Evolutionary conservation across 106 monocot genomes (phyloP).

Genomic region (Platanthera guangdongensis): DNA sequence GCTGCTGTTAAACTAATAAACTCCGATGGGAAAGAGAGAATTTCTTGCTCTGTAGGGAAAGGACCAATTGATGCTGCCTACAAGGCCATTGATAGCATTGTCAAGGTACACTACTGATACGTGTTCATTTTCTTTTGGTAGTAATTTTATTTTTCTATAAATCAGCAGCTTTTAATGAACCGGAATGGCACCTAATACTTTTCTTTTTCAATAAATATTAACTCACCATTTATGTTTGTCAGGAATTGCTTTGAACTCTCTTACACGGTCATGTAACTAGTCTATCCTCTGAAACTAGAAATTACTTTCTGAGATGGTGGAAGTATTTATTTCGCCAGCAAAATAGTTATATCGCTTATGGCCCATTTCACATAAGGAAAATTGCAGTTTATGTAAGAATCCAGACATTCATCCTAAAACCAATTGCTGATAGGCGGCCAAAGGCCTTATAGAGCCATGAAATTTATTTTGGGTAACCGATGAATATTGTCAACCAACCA

Average conservation of each 20-base stretch:
- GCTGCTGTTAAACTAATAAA: conserved; percentile 68
- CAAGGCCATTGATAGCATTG: conserved; percentile 74
- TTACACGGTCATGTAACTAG: too few species aligned
- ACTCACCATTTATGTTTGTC: too few species aligned
- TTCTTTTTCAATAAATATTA: background rate
- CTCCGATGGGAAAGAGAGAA: conserved; percentile 54
- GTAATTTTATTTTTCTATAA: background rate
- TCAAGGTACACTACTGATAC: conserved; percentile 29
- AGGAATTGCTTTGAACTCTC: too few species aligned
- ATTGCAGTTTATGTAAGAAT: too few species aligned
- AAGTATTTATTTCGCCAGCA: background rate
- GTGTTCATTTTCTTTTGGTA: background rate
- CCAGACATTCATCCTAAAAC: too few species aligned
- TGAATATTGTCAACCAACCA: too few species aligned
- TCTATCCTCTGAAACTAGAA: background rate
- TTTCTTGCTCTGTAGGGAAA: conserved; percentile 60
- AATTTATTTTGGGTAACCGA: too few species aligned
- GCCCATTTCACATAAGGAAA: background rate
- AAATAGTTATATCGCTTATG: background rate
- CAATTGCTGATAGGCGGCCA: too few species aligned
- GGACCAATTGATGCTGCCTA: conserved; percentile 89
- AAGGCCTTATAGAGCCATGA: too few species aligned
- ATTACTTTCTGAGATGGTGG: background rate
- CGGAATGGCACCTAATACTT: background rate
- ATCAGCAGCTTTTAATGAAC: background rate